Base-by-base conservation (phyloP, 257 asterid genomes). In the Plectranthus barbatus region DNA sequence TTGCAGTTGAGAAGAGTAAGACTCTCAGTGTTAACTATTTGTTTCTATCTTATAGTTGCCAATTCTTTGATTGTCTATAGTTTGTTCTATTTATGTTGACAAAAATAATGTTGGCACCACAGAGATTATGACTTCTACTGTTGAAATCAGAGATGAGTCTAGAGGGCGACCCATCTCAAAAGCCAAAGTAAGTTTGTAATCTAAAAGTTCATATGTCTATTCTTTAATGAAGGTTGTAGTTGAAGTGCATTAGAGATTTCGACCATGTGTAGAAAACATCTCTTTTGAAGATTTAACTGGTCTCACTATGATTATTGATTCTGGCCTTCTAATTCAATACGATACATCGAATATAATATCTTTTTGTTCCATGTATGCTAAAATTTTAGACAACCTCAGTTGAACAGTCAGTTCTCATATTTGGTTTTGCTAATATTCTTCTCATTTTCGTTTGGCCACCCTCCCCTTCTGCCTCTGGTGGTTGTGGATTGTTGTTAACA, bases 121-220 rank as follows among this genome's bases (percentile, higher is more conserved):
- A 88, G 96, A 84, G 81, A 84, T 86, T 60, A 77, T 60, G 77
- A 88, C 95, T 61, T 86, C 95, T 37, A 88, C 92, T 50, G 88
- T 84, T 77, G 95, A 88, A 62, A 83, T 86, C 77, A 76, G 78
- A 67, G 95, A 88, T 74, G 96, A 84, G 64, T 68, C 88, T 23
- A 79, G 92, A 73, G 92, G 95, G 10, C 76, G 92, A 7, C 90
- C 90, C 9, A 64, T 82, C 72, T 77, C 88, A n/a, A 85, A 88
- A 76, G 95, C 96, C 33, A 88, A 84, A 76, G 96, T 86, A 72
- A 82, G 86, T 68, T 46, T 26, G 44, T 40, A 13, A 34, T 49
- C 19, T 44, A 40, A 2, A 12, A 13, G 7, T 55, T 19, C 15
- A 23, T 2, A 26, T 26, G 66, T 29, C 21, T 21, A 29, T 45